phyloP scores from a whole-genome alignment of 192 early-diverging fungal species.

The Pilobolus umbonatus region DNA sequence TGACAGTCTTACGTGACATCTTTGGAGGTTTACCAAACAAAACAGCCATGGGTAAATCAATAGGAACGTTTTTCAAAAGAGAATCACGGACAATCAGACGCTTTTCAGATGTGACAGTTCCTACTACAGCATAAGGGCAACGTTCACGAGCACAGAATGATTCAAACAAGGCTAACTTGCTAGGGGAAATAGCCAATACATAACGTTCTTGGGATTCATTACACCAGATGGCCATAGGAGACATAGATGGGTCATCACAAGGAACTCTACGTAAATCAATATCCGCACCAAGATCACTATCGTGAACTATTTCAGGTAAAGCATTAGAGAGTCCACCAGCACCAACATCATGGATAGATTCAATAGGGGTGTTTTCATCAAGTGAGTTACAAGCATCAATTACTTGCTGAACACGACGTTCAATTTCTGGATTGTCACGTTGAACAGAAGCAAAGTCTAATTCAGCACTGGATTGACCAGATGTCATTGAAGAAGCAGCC shows the following conservation, averaged over 20 bases:
- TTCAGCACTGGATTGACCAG: constrained; percentile 79
- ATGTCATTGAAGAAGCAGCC: constrained; percentile 93
- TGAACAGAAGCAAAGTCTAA: constrained; percentile 98
- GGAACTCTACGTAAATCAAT: constrained; percentile 92
- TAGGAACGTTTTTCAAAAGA: constrained; percentile 54
- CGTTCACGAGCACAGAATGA: constrained; percentile 85
- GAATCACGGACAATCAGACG: constrained; percentile 78
- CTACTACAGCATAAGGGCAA: constrained; percentile 87
- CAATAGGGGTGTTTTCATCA: constrained; percentile 79
- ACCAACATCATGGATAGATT: constrained; percentile 98
- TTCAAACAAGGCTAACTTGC: constrained; percentile 64
- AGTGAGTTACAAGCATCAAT: constrained; percentile 88
- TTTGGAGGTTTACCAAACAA: constrained; percentile 97
- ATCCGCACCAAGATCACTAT: constrained; percentile 81
- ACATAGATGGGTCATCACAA: constrained; percentile 87
- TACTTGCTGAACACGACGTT: constrained; percentile 95
- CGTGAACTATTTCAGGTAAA: constrained; percentile 96
- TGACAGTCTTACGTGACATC: constrained; percentile 76
- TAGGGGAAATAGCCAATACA: constrained; percentile 83
- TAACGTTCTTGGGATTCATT: constrained; percentile 99
- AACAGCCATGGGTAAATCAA: constrained; percentile 93
- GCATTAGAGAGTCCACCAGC: constrained; percentile 99
- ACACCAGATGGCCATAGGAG: constrained; percentile 99
- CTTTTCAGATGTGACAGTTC: constrained; percentile 79
- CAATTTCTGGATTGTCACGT: constrained; percentile 99